These are phyloP conservation scores for Puccinia horiana DNA, from an alignment of 1,284 basidiomycete genomes.

Conservation along the genomic window DNA sequence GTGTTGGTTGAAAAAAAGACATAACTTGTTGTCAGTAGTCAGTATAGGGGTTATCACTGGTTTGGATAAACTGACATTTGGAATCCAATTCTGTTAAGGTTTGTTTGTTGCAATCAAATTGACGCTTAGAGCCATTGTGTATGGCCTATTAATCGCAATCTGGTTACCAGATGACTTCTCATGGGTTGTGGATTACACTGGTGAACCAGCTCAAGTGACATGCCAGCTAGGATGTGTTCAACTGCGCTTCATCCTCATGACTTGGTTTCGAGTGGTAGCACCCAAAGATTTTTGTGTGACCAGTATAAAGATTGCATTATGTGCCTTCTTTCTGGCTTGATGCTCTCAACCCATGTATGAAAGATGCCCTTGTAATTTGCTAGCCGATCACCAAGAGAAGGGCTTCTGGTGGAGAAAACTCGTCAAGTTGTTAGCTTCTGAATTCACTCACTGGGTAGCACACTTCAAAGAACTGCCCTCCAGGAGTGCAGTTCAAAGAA, in stretches of 20 bases:
- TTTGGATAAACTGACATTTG: not conserved
- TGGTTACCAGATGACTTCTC: not conserved
- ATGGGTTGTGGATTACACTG: not conserved
- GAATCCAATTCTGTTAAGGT: not conserved
- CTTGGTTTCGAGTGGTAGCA: not conserved
- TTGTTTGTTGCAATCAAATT: not conserved
- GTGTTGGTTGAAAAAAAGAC: not conserved
- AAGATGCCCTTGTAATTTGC: no score
- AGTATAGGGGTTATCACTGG: not conserved
- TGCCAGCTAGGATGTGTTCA: not conserved
- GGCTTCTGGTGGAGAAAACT: no score
- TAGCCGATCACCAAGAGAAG: no score
- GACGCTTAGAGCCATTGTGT: not conserved
- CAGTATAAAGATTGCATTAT: not conserved
- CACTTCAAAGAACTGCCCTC: no score
- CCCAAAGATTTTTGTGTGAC: not conserved
- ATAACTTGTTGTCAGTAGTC: not conserved
- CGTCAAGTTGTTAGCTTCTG: no score
- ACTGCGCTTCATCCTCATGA: not conserved
- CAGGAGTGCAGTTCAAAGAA: no score
- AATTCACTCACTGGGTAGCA: no score
- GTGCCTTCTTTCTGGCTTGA: not conserved
- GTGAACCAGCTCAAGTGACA: not conserved
- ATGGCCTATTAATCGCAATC: not conserved
- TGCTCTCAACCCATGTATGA: no score